Base-by-base conservation (phyloP, 768 basidiomycete genomes). In the Mrakia hoshinonis region DNA sequence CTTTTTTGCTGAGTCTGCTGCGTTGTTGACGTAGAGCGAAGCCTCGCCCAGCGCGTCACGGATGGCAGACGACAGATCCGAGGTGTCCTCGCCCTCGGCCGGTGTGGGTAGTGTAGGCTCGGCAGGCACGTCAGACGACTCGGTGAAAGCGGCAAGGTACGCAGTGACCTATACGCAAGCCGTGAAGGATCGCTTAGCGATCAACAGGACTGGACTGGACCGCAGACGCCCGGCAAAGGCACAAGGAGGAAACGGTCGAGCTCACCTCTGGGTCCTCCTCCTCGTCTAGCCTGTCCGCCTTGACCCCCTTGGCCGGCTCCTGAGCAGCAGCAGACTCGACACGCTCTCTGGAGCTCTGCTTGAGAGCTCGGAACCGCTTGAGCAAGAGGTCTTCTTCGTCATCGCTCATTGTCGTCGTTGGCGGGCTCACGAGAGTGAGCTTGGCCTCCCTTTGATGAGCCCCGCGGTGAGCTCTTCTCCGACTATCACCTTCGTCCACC, bases 261-360 rank as follows among this genome's bases (percentile, higher is more conserved):
- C 55, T 58, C 34, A 38, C 58, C 58, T 61, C 34, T 38, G 34
- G 34, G n/a, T 61, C 58, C 7, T 61, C 58, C 58, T 61, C 58
- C 54, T 55, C 54, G 26, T 39, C 58, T 1, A 7, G 43, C 43
- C 43, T 43, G 43, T 36, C 36, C 58, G 15, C 36, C 34, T 20
- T 20, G 22, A 38, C 58, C 15, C 36, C 20, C 18, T 38, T 61
- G 31, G 4, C 20, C 34, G 58, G 58, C 31, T 38, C 18, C 11
- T 13, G 5, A n/a, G 58, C 34, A n/a, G 9, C 58, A 61, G 58
- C 36, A 61, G 58, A 13, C 31, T 61, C 34, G 0, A 31, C n/a
- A 4, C 58, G 31, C 36, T 61, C 20, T 22, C 58, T 34, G 31
- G 58, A 61, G 58, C 36, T 61, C 10, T 15, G 31, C 36, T 61